phyloP scores from a whole-genome alignment of 352 stramenopile species.

The Pythium apleroticum region DNA sequence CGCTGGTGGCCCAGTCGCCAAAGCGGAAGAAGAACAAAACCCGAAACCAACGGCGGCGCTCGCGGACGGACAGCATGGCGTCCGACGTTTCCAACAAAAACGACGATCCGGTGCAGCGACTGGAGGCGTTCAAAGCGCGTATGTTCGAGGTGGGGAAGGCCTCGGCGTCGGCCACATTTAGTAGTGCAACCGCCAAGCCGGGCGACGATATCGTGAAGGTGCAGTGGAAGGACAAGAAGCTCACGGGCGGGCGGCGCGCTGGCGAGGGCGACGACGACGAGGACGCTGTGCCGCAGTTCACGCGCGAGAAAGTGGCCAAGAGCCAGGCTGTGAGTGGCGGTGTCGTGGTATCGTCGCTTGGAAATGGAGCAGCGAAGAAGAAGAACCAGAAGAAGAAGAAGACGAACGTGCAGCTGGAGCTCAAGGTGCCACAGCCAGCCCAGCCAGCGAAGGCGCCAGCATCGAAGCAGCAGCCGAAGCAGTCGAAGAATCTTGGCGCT shows the following conservation, averaged over 20 bases:
- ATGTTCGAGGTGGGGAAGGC: conserved; percentile 57
- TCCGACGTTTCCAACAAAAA: not conserved
- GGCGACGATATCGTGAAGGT: conserved; percentile 38
- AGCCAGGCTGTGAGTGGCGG: conserved; percentile 1
- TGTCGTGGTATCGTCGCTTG: not conserved
- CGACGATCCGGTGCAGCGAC: conserved; percentile 39
- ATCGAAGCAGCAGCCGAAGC: not conserved
- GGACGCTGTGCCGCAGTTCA: conserved; percentile 18
- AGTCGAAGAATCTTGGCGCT: not conserved
- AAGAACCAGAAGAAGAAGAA: conserved; percentile 28
- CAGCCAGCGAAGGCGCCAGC: not conserved
- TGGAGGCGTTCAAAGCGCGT: conserved; percentile 47
- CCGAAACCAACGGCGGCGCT: not conserved
- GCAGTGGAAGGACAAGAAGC: conserved; percentile 44
- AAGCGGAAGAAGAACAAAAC: not conserved
- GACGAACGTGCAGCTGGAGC: conserved; percentile 11
- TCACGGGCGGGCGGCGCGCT: not conserved
- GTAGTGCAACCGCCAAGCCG: not conserved
- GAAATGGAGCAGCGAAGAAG: not conserved
- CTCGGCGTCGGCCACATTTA: conserved; percentile 12
- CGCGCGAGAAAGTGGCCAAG: conserved; percentile 7
- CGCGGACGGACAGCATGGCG: conserved; percentile 29
- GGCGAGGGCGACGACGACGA: not conserved
- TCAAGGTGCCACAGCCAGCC: conserved; percentile 6
- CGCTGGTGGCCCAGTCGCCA: not conserved